phyloP scores from a whole-genome alignment of 73 alveolate genomes.

The Tetrahymena thermophila region DNA sequence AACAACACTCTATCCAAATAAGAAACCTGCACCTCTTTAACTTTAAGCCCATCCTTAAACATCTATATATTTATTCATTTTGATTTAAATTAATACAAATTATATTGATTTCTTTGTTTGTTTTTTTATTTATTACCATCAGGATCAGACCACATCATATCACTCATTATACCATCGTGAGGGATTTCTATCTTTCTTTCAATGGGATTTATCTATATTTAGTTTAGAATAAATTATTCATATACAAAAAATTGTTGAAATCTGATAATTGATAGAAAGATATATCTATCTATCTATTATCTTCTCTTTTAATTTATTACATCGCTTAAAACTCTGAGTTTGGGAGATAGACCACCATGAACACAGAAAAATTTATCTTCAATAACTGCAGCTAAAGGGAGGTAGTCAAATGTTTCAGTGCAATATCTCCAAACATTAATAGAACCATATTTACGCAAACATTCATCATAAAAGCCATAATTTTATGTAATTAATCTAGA shows the following conservation, averaged over 20 bases:
- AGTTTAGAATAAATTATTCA: neutral
- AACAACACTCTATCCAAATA: constrained; percentile 90
- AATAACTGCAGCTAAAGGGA: constrained; percentile 93
- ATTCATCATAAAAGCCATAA: constrained; percentile 92
- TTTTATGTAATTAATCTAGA: constrained; percentile 73
- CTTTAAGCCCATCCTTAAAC: constrained; percentile 79
- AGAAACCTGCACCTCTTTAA: constrained; percentile 96
- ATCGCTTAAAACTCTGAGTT: constrained; percentile 20
- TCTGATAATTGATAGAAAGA: neutral
- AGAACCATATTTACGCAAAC: constrained; percentile 89
- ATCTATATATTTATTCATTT: neutral
- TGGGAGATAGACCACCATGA: constrained; percentile 94
- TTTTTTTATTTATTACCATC: constrained; percentile 63
- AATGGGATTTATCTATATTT: constrained; percentile 14
- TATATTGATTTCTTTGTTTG: neutral
- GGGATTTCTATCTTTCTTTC: constrained; percentile 89
- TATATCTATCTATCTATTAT: neutral
- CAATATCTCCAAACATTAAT: constrained; percentile 98
- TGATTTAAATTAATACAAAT: neutral
- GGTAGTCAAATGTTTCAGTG: constrained; percentile 97
- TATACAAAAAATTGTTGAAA: neutral
- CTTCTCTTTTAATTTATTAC: neutral
- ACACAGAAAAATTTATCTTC: constrained; percentile 86
- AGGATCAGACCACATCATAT: constrained; percentile 93
- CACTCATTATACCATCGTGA: constrained; percentile 93